These are phyloP conservation scores for Glycyrrhiza uralensis DNA, from an alignment of 306 rosid genomes.

Conservation along the genomic window DNA sequence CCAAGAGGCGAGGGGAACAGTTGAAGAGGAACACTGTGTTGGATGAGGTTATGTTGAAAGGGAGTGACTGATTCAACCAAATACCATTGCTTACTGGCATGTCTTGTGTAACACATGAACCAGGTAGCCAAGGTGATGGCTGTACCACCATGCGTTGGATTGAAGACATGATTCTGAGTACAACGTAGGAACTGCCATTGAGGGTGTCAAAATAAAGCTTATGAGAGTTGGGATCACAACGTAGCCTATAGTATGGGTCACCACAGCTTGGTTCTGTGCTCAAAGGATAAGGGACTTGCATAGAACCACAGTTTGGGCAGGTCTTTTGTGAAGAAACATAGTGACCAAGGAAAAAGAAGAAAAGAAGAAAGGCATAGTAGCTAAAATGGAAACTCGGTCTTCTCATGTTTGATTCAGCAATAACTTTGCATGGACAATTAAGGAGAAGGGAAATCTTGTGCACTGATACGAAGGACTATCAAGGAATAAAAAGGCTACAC, in stretches of 20 bases:
- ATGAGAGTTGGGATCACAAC: conserved; percentile 52
- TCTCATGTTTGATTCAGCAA: conserved; percentile 35
- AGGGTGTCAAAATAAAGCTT: conserved; percentile 61
- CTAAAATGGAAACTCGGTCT: conserved; percentile 23
- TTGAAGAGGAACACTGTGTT: conserved; percentile 77
- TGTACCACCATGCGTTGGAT: conserved; percentile 64
- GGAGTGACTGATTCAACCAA: conserved; percentile 86
- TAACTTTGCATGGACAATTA: conserved; percentile 40
- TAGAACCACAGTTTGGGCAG: conserved; percentile 78
- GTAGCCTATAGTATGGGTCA: conserved; percentile 58
- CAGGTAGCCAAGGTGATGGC: conserved; percentile 75
- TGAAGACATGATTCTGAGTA: conserved; percentile 44
- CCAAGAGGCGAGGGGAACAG: conserved; percentile 84
- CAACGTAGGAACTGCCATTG: conserved; percentile 64
- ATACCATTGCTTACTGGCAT: conserved; percentile 72
- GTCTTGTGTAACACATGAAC: conserved; percentile 72
- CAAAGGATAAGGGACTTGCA: conserved; percentile 76
- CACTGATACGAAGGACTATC: conserved; percentile 20
- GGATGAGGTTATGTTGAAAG: conserved; percentile 78
- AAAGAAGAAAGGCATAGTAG: conserved; percentile 36
- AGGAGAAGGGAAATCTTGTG: conserved; percentile 33
- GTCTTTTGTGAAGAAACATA: conserved; percentile 51
- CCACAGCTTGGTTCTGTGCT: conserved; percentile 75
- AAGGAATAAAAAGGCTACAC: conserved; percentile 30
- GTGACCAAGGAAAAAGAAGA: conserved; percentile 33